Evolutionary conservation across 495 filamentous ascomycete genomes (phyloP), one percentile per base, ranked within the genome.

Genomic region (Daldinia childiae): DNA sequence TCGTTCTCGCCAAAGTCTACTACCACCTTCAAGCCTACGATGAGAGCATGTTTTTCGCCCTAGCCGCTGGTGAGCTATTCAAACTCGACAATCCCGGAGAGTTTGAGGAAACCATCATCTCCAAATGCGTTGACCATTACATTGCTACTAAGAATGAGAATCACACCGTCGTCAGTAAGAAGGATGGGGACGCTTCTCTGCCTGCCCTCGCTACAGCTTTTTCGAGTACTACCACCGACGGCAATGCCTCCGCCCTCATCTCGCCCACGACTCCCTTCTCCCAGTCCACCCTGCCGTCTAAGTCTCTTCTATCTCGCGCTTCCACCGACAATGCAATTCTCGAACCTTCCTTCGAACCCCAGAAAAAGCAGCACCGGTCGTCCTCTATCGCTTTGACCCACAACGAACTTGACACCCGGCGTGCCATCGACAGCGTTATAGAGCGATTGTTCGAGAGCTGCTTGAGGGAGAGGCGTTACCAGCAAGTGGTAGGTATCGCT

Each of bases 21-120:
- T 99, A 98, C 78, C 95, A 99, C 77, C 89, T 99, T 52, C 92
- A 96, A 82, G 96, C 97, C 81, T 98, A 98, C 82, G 94, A 98
- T 77, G 95, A 98, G 86, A 97, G 94, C 80, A 98, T 99, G 96
- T 91, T 92, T 24, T 97, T 99, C 82, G 96, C 96, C 57, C 87
- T 99, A 12, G 94, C 93, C 34, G 95, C 96, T 19, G 96, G 96
- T 39, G 94, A 97, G 73, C 87, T 98, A 26, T 98, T 99, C 84
- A 90, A 95, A 83, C 85, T 99, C 63, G 92, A 97, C 69, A 88
- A 90, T 61, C 90, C 91, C 55, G 93, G 94, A 78, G 96, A 99
- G 85, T 99, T 96, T 78, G 96, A 98, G 79, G 94, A 99, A 83
- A 99, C 96, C 30, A 98, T 99, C 77, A 94, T 98, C 77, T 92